A percentile compares a stretch with the other conserved stretches of the same genome.
Conservation (phyloP, 768 basidiomycete genomes). For the Boletus barrowsii region DNA sequence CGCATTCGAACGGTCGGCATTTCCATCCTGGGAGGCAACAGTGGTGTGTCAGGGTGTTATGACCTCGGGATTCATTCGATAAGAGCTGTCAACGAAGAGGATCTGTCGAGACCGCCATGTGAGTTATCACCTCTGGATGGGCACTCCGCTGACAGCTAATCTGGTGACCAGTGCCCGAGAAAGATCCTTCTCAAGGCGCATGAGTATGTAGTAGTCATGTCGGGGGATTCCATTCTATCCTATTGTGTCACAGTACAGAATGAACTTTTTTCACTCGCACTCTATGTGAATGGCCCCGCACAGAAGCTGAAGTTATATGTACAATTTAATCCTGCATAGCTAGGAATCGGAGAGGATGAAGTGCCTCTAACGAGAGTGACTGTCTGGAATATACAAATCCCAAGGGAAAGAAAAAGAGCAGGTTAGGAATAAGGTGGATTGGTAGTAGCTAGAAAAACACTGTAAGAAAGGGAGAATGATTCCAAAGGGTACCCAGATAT, state of each 20-base stretch:
- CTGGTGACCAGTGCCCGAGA: slow-evolving; percentile 21
- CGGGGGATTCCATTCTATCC: background rate
- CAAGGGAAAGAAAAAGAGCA: slow-evolving; percentile 7
- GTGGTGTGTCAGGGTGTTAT: slow-evolving; percentile 68
- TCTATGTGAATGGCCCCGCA: slow-evolving; percentile 1
- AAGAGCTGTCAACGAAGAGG: slow-evolving; percentile 75
- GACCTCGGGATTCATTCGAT: slow-evolving; percentile 84
- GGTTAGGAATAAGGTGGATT: background rate
- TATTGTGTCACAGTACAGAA: slow-evolving; percentile 1
- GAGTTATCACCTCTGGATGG: slow-evolving; percentile 9
- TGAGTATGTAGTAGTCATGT: slow-evolving; percentile 8
- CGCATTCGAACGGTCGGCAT: slow-evolving; percentile 81
- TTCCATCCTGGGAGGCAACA: slow-evolving; percentile 82
- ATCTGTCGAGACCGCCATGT: slow-evolving; percentile 38
- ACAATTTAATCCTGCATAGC: slow-evolving; percentile 20
- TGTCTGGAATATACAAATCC: slow-evolving; percentile 12
- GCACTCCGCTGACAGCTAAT: background rate
- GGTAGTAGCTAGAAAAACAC: slow-evolving; percentile 9
- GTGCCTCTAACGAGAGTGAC: slow-evolving; percentile 5
- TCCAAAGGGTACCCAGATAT: slow-evolving; percentile 10
- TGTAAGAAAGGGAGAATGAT: background rate
- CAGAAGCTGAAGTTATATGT: slow-evolving; percentile 22
- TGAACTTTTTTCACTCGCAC: background rate
- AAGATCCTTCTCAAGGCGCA: slow-evolving; percentile 22
- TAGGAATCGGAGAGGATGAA: slow-evolving; percentile 4